These are phyloP conservation scores for Violaceomyces palustris DNA, from an alignment of 1,284 basidiomycete genomes.

Conservation along the genomic window DNA sequence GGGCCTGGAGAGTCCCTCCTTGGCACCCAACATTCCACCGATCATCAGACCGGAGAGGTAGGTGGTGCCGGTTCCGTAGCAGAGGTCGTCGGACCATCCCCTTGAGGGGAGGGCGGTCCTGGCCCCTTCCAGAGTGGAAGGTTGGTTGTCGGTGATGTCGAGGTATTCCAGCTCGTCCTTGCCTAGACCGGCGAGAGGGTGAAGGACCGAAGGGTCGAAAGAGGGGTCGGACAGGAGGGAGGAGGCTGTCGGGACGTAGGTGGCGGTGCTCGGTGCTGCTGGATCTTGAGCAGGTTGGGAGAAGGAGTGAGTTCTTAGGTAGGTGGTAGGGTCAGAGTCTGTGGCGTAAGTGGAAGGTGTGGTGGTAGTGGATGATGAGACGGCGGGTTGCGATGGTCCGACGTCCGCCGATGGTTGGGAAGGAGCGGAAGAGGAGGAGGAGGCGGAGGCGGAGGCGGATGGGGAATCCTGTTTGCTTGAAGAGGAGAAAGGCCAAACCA, in stretches of 20 bases:
- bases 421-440: constrained; percentile 13
- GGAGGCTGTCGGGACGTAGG: constrained; percentile 85
- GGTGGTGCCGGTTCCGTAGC: constrained; percentile 98
- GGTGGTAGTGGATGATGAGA: neutral
- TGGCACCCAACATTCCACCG: constrained; percentile 90
- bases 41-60: constrained; percentile 92
- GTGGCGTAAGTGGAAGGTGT: constrained; percentile 8
- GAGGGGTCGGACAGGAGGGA: constrained; percentile 78
- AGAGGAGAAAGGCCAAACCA: constrained; percentile 35
- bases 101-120: constrained; percentile 56
- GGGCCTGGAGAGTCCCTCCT: constrained; percentile 83
- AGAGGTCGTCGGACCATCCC: constrained; percentile 98
- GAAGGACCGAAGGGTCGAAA: constrained; percentile 79
- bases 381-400: constrained; percentile 5
- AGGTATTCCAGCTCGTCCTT: constrained; percentile 52
- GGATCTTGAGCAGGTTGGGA: constrained; percentile 12
- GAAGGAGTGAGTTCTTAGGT: constrained; percentile 35
- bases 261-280: constrained; percentile 69
- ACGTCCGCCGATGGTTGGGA: constrained; percentile 13
- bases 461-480: constrained; percentile 14
- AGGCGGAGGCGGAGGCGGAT: constrained; percentile 8
- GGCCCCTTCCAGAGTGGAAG: constrained; percentile 47
- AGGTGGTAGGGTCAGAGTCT: constrained; percentile 21
- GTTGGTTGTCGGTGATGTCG: constrained; percentile 47
- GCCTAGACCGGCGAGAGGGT: constrained; percentile 44